Base-by-base conservation (phyloP, 75 land plant genomes). In the Adiantum capillusveneris region DNA sequence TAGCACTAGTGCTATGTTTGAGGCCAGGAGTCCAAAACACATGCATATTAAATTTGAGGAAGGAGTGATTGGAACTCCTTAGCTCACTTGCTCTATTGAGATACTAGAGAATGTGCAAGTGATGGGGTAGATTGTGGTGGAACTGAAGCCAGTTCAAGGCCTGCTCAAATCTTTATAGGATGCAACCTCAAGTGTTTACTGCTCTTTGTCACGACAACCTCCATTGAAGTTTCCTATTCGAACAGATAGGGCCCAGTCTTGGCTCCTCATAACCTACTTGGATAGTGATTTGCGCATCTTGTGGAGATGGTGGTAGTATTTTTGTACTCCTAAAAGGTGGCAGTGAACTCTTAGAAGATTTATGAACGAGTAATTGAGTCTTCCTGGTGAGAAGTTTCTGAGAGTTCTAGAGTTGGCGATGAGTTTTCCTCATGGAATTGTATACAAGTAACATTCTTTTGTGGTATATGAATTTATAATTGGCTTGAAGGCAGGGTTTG, bases 21-120 rank as follows among this genome's bases (percentile, higher is more conserved):
- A 90, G 72, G 77, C 84, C 43, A 76, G 93, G 31, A 90, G 96
- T 28, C 96, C 96, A 46, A 79, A 87, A 61, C 78, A 93, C 22
- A 88, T 90, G 25, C 83, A 90, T 92, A 84, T 90, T 42, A 90
- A 87, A 51, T 90, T 90, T 46, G 83, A 77, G 56, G 80, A 85
- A 66, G 88, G 85, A 26, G 55, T 84, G 12, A 77, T 90, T 36
- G 83, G 92, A 18, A 84, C 96, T 20, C 96, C 96, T 1, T 89
- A 92, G 68, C 67, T 92, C 31, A 85, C 84, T n/a, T 95, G 88
- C 43, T 76, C 84, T 25, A 70, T 85, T 28, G 90, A 64, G 34
- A 21, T 87, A n/a, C 97, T 95, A 14, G 83, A 90, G 17, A 70
- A 70, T 39, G 76, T 88, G 27, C 82, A 92, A 31, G 62, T 92